These are phyloP conservation scores for Ustilago sp. DNA, from an alignment of 1,284 basidiomycete genomes.

Conservation along the genomic window DNA sequence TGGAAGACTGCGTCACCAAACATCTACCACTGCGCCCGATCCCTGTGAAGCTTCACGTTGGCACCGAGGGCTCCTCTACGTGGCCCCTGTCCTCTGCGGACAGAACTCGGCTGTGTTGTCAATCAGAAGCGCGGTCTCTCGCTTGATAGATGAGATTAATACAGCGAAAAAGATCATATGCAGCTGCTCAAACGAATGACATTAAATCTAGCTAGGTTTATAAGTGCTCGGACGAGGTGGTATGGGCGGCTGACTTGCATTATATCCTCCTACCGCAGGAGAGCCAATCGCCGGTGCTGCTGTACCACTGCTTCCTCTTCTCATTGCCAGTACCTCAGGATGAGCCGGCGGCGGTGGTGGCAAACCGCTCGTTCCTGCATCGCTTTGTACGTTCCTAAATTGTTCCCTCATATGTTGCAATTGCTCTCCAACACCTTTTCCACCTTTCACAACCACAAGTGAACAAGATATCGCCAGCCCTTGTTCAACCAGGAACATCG, in stretches of 20 bases:
- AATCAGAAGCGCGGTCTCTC: too few species aligned
- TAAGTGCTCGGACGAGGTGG: conserved; percentile 7
- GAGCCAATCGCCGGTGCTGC: not conserved
- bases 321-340: conserved; percentile 9
- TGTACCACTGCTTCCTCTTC: conserved; percentile 1
- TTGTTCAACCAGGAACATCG: conserved; percentile 18
- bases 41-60: too few species aligned
- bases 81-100: too few species aligned
- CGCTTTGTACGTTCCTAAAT: not conserved
- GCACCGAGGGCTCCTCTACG: too few species aligned
- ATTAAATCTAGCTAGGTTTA: not conserved
- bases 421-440: not conserved
- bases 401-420: conserved; percentile 1
- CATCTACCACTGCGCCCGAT: too few species aligned
- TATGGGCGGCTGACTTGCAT: conserved; percentile 2
- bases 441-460: conserved; percentile 21
- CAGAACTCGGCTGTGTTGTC: too few species aligned
- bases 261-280: not conserved
- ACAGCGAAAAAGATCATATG: not conserved
- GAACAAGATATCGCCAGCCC: conserved; percentile 28
- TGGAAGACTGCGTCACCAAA: too few species aligned
- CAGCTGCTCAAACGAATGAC: not conserved
- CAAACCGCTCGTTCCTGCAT: too few species aligned
- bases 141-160: too few species aligned
- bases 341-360: conserved; percentile 14